Evolutionary conservation across 2,329 filamentous ascomycete species (phyloP).

Genomic region (Aspergillus fischeri): DNA sequence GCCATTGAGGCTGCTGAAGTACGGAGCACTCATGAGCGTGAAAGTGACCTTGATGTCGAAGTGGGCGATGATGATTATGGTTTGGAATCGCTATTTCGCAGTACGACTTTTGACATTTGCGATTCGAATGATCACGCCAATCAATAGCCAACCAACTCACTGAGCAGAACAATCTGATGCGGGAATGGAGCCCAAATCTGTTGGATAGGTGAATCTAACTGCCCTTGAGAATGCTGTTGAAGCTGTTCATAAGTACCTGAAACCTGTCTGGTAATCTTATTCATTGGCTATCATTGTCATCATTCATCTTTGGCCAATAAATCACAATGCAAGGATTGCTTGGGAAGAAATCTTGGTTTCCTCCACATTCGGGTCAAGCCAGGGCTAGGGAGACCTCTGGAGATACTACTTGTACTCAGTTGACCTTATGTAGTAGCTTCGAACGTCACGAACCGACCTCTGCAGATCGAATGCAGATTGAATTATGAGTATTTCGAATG

Average conservation of each 20-base stretch:
- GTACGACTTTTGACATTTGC: neutral
- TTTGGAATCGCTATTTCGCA: neutral
- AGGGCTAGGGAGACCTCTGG: neutral
- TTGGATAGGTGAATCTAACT: neutral
- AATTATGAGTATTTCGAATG: neutral
- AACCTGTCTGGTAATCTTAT: neutral
- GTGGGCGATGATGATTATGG: neutral
- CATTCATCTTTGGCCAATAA: neutral
- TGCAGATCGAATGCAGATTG: neutral
- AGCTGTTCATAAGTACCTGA: neutral
- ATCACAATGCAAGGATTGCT: neutral
- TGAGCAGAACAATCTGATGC: too few species aligned
- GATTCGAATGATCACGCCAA: neutral
- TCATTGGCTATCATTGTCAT: neutral
- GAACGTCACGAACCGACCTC: neutral
- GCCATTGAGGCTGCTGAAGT: neutral
- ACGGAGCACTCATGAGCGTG: neutral
- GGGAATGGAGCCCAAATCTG: neutral
- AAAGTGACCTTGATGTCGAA: neutral
- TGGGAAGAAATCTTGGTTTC: neutral
- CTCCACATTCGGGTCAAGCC: neutral
- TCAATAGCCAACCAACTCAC: too few species aligned
- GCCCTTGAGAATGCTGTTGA: neutral
- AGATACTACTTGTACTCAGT: neutral
- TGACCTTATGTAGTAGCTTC: neutral